Evolutionary conservation across 2,329 filamentous ascomycete genomes (phyloP), one percentile per base, ranked within the genome.

Genomic region (Botrytis cinerea): DNA sequence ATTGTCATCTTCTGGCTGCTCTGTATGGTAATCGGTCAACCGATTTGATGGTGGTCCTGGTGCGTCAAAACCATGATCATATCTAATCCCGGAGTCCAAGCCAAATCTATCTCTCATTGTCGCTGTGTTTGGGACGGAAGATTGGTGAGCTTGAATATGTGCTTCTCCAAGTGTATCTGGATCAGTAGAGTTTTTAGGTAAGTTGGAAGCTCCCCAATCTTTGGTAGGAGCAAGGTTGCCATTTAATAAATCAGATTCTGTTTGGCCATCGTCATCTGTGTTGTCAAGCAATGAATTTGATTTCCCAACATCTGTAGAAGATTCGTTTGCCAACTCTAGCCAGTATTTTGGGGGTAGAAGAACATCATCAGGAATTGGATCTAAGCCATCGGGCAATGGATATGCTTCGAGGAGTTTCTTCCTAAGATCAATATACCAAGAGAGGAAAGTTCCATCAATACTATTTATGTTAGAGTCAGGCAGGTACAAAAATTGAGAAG

Each of bases 401-500:
- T 90, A 92, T 20, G 87, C 82, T 69, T 90, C 84, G 35, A 94
- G 83, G 20, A 98, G 83, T 76, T 89, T 86, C 70, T 89, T 87
- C 75, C 88, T 88, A 54, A 99, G 86, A 61, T 87, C 87, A 7
- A 89, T 85, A 28, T 89, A 87, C 95, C 95, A 98, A 12, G 91
- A 89, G 66, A 95, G 83, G 77, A 95, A 96, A 45, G 90, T 90
- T 51, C 93, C 93, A 80, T 97, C 94, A 51, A 95, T 89, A 0
- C 94, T 95, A 74, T 73, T 71, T 74, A 74, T 67, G 51, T 67
- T 61, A 60, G 22, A 43, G 7, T 25, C 1, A 43, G 43, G 38
- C 22, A 43, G 16, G 46, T 28, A 2, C 22, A 38, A 16, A 67
- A 32, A 4, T n/a, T 38, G 45, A 3, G 10, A 16, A 48, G 63